phyloP scores from a whole-genome alignment of 164 flowering plant genomes.

The Tetrastigma voinierianum region DNA sequence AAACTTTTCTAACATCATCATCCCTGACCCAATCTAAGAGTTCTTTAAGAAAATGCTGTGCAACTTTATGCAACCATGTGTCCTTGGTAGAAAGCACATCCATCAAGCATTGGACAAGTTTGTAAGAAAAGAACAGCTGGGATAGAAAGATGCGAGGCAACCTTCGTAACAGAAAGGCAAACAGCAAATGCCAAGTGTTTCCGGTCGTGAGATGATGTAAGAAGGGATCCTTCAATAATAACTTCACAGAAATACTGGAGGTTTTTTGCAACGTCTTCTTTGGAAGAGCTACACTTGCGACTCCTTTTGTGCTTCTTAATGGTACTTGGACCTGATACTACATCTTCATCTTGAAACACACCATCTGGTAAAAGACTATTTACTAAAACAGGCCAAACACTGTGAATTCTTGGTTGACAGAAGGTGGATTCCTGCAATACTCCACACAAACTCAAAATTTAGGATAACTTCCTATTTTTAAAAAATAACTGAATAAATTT shows the following conservation, averaged over 20 bases:
- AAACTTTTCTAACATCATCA: constrained; percentile 73
- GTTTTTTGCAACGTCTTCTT: constrained; percentile 58
- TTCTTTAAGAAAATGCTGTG: constrained; percentile 62
- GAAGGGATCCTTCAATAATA: constrained; percentile 81
- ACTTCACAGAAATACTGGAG: constrained; percentile 63
- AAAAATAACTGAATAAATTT: neutral
- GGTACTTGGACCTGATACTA: too few relatives aligned
- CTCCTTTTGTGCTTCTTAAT: constrained; percentile 21
- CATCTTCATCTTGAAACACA: too few relatives aligned
- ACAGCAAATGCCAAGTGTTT: constrained; percentile 87
- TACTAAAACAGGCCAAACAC: constrained; percentile 28
- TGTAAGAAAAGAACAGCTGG: constrained; percentile 64
- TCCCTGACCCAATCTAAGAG: constrained; percentile 53
- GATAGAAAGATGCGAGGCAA: constrained; percentile 66
- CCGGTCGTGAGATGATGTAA: constrained; percentile 90
- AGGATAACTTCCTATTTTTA: neutral
- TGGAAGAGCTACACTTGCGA: constrained; percentile 62
- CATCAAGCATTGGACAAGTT: constrained; percentile 81
- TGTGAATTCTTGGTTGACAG: constrained; percentile 66
- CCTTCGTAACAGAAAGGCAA: constrained; percentile 74
- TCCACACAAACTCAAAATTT: constrained; percentile 10
- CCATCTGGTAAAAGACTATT: neutral
- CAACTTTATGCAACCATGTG: constrained; percentile 88
- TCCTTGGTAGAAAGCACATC: constrained; percentile 81
- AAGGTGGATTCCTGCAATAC: constrained; percentile 88